phyloP scores from a whole-genome alignment of 2,329 filamentous ascomycete genomes.

The Orbilia blumenaviensis region DNA sequence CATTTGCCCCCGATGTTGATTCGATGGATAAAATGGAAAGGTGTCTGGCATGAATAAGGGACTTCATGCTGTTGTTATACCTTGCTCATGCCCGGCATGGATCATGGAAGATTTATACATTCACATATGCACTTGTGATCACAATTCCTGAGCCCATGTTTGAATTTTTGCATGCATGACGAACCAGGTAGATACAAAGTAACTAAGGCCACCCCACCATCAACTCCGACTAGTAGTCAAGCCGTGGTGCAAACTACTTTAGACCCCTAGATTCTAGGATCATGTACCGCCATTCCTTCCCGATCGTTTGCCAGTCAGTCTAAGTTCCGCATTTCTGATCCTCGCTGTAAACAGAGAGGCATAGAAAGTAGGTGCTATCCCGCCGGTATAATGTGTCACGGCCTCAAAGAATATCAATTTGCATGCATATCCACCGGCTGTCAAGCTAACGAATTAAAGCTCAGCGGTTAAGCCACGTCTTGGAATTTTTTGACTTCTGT shows the following conservation, averaged over 20 bases:
- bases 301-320: background rate
- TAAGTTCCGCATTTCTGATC: background rate
- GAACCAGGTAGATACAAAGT: background rate
- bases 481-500: no score
- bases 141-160: background rate
- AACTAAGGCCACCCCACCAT: slow-evolving; percentile 41
- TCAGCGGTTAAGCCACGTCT: no score
- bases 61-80: background rate
- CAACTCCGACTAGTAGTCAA: slow-evolving; percentile 24
- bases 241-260: background rate
- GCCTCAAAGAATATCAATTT: no score
- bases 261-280: background rate
- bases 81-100: background rate
- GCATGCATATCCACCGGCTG: no score
- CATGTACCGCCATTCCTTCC: background rate
- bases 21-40: slow-evolving; percentile 26
- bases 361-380: no score
- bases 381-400: no score
- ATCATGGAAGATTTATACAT: background rate
- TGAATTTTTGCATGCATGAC: no score
- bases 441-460: no score
- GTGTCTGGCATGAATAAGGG: background rate
- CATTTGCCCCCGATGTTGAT: slow-evolving; percentile 21
- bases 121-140: background rate
- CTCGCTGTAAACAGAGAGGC: no score